Evolutionary conservation across 768 basidiomycete species (phyloP), one percentile per base, ranked within the genome.

Genomic region (Lepiota subincarnata): DNA sequence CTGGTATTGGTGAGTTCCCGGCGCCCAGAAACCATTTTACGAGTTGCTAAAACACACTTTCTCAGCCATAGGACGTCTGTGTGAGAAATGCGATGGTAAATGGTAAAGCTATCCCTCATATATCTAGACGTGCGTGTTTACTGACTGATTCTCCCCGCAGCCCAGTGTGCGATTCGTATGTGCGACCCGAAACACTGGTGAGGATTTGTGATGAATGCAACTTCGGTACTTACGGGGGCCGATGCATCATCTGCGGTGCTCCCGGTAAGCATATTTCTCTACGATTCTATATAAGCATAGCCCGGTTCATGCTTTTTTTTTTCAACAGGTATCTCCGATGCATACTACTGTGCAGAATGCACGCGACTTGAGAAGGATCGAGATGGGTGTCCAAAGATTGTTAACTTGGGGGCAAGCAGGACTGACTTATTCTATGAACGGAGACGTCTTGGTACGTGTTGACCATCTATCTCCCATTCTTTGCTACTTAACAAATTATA

Each of bases 141-240:
- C 39, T 55, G 12, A 52, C 36, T 28, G 42, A 38, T 40, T 28
- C 18, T 40, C 34, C 48, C 49, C 18, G 24, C 42, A 99, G 96
- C 69, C 96, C 96, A 7, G 92, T 98, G 41, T 99, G 96, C 75
- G 96, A 99, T 75, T 98, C 96, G 53, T 98, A 98, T 73, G 97
- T 99, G 58, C 84, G 97, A 62, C 97, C 97, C 62, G 95, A 96
- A 73, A 98, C 96, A 19, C 80, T 98, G 59, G 97, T 98, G 55
- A 84, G 96, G 58, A 98, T 98, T 60, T 99, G 97, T 70, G 97
- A 99, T 68, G 97, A 99, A 75, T 99, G 97, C 72, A 98, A 98
- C 70, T 99, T 98, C 73, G 92, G 94, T 60, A 96, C 93, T 41
- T 97, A 97, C 67, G 94, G 97, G 19, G 96, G 96, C 46, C 80